A percentile compares a stretch with the other conserved stretches of the same genome.
phyloP scores from a whole-genome alignment of 257 asterid species.

The Fraxinus anomala region DNA sequence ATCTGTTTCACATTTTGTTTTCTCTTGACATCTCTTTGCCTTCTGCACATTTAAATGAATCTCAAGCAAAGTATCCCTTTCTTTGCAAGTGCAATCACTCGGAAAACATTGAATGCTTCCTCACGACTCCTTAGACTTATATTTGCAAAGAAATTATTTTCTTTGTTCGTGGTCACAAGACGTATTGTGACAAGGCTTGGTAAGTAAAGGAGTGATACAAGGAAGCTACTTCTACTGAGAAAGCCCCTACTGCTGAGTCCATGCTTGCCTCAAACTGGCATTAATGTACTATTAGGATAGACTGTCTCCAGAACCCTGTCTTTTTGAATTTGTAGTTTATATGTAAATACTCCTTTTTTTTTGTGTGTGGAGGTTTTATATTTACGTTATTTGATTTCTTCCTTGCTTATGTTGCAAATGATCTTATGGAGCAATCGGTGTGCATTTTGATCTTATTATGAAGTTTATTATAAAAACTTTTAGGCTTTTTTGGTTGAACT shows the following conservation, averaged over 20 bases:
- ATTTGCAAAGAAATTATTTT: conserved; percentile 3
- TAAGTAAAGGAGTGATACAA: no score
- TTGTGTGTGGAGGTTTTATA: neutral
- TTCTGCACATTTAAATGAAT: conserved; percentile 16
- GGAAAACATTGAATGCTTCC: conserved; percentile 10
- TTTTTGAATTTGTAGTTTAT: conserved; percentile 1
- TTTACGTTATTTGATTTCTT: neutral
- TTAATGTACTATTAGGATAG: no score
- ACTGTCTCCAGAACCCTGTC: neutral
- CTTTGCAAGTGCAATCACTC: conserved; percentile 17
- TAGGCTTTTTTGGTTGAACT: neutral
- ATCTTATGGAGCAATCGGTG: neutral
- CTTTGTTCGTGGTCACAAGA: conserved; percentile 1
- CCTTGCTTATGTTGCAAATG: neutral
- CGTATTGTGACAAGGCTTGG: neutral
- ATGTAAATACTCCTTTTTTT: conserved; percentile 1
- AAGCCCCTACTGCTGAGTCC: no score
- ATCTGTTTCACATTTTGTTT: neutral
- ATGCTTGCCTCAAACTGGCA: no score
- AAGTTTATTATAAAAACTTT: neutral
- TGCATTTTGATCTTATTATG: conserved; percentile 6
- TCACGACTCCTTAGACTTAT: neutral
- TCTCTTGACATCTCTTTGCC: conserved; percentile 14
- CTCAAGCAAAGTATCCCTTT: conserved; percentile 1
- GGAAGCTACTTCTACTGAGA: no score